Conservation (phyloP, 2,329 filamentous ascomycete species). For the Penicillium palitans region DNA sequence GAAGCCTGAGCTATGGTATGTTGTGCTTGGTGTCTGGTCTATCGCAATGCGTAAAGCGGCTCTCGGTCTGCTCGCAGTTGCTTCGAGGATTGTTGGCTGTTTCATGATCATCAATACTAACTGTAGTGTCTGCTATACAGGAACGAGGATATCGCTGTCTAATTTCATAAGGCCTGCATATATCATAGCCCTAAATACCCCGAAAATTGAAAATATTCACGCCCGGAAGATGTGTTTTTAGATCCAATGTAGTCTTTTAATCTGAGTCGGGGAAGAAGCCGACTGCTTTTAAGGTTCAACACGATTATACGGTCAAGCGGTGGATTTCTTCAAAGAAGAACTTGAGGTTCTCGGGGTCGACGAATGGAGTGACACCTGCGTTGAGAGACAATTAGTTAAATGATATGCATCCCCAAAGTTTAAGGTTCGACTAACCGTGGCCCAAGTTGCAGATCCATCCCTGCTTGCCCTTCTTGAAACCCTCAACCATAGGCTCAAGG, state of each 20-base stretch:
- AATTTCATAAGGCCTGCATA: slow-evolving; percentile 25
- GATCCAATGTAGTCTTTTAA: slow-evolving; percentile 14
- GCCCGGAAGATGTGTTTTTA: slow-evolving; percentile 7
- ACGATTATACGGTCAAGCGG: slow-evolving; percentile 46
- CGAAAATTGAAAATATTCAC: slow-evolving; percentile 5
- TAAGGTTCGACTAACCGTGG: slow-evolving; percentile 65
- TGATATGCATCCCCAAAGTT: slow-evolving; percentile 9
- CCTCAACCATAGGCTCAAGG: slow-evolving; percentile 82
- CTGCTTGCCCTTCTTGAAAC: slow-evolving; percentile 79
- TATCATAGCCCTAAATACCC: slow-evolving; percentile 12
- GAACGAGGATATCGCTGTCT: slow-evolving; percentile 61
- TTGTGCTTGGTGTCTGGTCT: slow-evolving; percentile 18
- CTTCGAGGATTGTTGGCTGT: neutral
- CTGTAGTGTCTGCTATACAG: slow-evolving; percentile 34
- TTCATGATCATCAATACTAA: slow-evolving; percentile 17
- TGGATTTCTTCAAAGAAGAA: slow-evolving; percentile 95
- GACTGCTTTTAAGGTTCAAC: neutral
- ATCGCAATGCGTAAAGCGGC: neutral
- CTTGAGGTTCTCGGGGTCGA: slow-evolving; percentile 88
- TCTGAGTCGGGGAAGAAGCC: slow-evolving; percentile 12
- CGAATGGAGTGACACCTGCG: slow-evolving; percentile 85
- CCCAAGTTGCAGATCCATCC: slow-evolving; percentile 98
- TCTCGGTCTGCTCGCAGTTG: neutral
- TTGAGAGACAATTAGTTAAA: slow-evolving; percentile 20
- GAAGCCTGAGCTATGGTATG: slow-evolving; percentile 70